Conservation (phyloP, 257 asterid species). For the Nicotiana noctiflora region DNA sequence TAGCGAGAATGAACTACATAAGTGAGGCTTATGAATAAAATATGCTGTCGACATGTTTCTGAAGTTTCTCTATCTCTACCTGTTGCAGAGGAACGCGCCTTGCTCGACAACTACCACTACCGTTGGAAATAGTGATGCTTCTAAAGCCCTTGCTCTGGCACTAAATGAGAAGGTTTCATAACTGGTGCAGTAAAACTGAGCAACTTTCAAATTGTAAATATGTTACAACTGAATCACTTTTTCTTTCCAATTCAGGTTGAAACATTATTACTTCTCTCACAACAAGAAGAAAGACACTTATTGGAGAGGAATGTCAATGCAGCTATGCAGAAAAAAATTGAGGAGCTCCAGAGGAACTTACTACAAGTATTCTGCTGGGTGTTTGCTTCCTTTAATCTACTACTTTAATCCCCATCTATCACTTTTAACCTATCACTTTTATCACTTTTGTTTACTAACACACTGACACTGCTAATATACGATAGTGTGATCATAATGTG, state of each 20-base stretch:
- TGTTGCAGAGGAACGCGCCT: slow-evolving; percentile 39
- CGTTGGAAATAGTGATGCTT: slow-evolving; percentile 38
- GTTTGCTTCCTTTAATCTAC: neutral
- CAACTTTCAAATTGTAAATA: slow-evolving; percentile 5
- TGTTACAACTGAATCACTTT: slow-evolving; percentile 12
- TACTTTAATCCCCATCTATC: neutral
- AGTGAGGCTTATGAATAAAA: neutral
- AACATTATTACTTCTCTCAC: slow-evolving; percentile 75
- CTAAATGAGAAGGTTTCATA: slow-evolving; percentile 82
- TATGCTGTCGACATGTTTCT: neutral
- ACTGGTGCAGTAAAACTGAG: slow-evolving; percentile 12
- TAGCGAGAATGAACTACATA: neutral
- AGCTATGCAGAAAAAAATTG: slow-evolving; percentile 63
- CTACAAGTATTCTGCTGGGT: slow-evolving; percentile 49
- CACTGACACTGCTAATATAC: neutral
- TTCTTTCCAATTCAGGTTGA: slow-evolving; percentile 46
- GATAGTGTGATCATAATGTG: neutral
- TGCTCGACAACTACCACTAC: slow-evolving; percentile 25
- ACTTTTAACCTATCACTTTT: neutral
- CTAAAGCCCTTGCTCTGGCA: slow-evolving; percentile 70
- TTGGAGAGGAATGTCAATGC: slow-evolving; percentile 79
- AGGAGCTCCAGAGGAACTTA: slow-evolving; percentile 83
- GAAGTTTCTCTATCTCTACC: slow-evolving; percentile 13
- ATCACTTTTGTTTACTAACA: neutral
- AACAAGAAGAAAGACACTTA: slow-evolving; percentile 83